Percentiles rank a stretch among this genome's conserved stretches.
Conservation (phyloP, 2,329 filamentous ascomycete genomes). For the Colletotrichum euphorbiae region DNA sequence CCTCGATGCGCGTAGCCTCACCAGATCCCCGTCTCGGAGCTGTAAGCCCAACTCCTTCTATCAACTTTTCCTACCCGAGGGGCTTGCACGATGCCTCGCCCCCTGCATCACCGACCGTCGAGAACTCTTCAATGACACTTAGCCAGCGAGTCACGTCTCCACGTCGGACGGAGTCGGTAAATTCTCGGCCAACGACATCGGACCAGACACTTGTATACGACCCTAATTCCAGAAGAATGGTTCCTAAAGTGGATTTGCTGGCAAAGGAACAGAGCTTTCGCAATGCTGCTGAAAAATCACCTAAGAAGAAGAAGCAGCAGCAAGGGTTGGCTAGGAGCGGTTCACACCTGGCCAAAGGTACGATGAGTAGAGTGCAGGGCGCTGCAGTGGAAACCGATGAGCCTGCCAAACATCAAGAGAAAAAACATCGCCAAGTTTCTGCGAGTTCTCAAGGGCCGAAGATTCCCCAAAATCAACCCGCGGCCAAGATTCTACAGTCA, state of each 20-base stretch:
- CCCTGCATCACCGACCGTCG: conserved; percentile 46
- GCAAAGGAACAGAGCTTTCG: conserved; percentile 56
- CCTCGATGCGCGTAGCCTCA: conserved; percentile 51
- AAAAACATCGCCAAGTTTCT: background rate
- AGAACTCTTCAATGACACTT: conserved; percentile 40
- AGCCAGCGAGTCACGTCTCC: conserved; percentile 43
- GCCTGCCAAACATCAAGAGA: conserved; percentile 24
- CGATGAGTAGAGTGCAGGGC: conserved; percentile 63
- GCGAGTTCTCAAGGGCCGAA: conserved; percentile 13
- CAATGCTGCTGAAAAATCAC: conserved; percentile 53
- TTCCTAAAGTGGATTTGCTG: conserved; percentile 59
- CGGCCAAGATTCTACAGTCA: background rate
- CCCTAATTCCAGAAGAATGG: conserved; percentile 73
- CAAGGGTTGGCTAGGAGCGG: conserved; percentile 53
- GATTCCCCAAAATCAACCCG: background rate
- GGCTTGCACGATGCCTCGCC: conserved; percentile 56
- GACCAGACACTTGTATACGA: conserved; percentile 69
- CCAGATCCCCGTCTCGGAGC: conserved; percentile 55
- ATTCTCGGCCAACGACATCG: conserved; percentile 44
- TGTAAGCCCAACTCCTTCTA: conserved; percentile 61
- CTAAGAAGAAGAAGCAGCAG: conserved; percentile 54
- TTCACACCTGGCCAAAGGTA: conserved; percentile 63
- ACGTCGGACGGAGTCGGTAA: conserved; percentile 43
- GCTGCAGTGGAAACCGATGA: conserved; percentile 54
- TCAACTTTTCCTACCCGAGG: conserved; percentile 71